Evolutionary conservation across 768 basidiomycete species (phyloP).

Genomic region (Auricularia auricula-judae): DNA sequence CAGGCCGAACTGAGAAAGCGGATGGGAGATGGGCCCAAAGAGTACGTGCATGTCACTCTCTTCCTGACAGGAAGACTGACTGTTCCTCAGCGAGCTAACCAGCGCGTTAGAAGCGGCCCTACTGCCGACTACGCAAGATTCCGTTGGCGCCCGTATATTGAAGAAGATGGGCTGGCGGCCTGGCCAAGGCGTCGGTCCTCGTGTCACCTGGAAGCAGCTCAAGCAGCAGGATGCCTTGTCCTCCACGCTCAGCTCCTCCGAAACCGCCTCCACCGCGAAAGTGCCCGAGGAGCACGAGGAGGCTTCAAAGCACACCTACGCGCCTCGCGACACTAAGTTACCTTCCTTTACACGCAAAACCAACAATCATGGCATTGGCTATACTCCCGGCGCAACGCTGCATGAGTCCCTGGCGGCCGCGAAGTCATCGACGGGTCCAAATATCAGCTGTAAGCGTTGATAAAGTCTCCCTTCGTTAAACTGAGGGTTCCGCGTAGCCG

Average conservation of each 20-base stretch:
- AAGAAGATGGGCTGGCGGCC: conserved; percentile 93
- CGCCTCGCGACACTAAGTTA: conserved; percentile 67
- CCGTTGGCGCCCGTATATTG: conserved; percentile 73
- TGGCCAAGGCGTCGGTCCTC: conserved; percentile 89
- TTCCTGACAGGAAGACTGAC: neutral
- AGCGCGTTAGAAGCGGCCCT: conserved; percentile 53
- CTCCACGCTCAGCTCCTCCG: conserved; percentile 23
- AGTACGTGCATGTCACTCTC: conserved; percentile 25
- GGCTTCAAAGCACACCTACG: conserved; percentile 77
- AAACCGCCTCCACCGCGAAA: conserved; percentile 20
- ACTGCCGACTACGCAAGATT: conserved; percentile 64
- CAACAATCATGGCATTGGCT: conserved; percentile 74
- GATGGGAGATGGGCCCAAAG: conserved; percentile 30
- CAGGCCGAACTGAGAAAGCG: conserved; percentile 30
- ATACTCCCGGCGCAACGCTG: conserved; percentile 51
- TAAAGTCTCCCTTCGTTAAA: neutral
- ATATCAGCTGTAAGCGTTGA: conserved; percentile 39
- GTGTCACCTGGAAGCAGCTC: conserved; percentile 67
- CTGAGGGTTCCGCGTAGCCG: conserved; percentile 34
- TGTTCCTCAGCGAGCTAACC: conserved; percentile 42
- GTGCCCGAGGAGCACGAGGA: conserved; percentile 61
- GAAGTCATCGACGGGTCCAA: conserved; percentile 30
- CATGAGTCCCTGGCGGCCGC: conserved; percentile 31
- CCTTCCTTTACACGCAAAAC: conserved; percentile 57
- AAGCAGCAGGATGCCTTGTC: conserved; percentile 54